A percentile compares a stretch with the other conserved stretches of the same genome.
phyloP scores from a whole-genome alignment of 331 rosid species.

The Acacia concinna region DNA sequence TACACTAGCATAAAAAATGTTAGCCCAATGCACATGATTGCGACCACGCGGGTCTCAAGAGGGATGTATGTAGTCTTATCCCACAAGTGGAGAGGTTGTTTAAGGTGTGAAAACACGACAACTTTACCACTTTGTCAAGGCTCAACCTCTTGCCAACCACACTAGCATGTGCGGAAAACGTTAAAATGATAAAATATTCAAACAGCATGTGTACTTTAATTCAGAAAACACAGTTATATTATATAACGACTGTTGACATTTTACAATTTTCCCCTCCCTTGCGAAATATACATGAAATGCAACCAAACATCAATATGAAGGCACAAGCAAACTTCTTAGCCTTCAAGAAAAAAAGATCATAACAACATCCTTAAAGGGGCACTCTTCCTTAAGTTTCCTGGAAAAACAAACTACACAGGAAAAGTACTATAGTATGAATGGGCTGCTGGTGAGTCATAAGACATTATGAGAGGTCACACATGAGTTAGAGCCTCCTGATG shows the following conservation, averaged over 20 bases:
- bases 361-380: constrained; percentile 10
- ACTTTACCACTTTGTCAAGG: no score
- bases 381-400: constrained; percentile 2
- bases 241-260: background rate
- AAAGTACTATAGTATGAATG: background rate
- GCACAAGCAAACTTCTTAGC: constrained; percentile 13
- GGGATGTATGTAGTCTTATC: no score
- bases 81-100: no score
- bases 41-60: no score
- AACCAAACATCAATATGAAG: constrained; percentile 10
- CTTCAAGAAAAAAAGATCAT: constrained; percentile 1
- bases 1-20: no score
- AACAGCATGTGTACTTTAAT: background rate
- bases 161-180: background rate
- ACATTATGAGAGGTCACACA: constrained; percentile 6
- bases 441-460: constrained; percentile 12
- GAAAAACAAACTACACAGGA: background rate
- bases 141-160: no score
- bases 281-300: background rate
- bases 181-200: background rate
- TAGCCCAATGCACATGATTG: no score
- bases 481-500: constrained; percentile 18
- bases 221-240: background rate
- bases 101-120: no score
- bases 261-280: background rate